Evolutionary conservation across 495 filamentous ascomycete genomes (phyloP).

Genomic region (Aspergillus conjunctus): DNA sequence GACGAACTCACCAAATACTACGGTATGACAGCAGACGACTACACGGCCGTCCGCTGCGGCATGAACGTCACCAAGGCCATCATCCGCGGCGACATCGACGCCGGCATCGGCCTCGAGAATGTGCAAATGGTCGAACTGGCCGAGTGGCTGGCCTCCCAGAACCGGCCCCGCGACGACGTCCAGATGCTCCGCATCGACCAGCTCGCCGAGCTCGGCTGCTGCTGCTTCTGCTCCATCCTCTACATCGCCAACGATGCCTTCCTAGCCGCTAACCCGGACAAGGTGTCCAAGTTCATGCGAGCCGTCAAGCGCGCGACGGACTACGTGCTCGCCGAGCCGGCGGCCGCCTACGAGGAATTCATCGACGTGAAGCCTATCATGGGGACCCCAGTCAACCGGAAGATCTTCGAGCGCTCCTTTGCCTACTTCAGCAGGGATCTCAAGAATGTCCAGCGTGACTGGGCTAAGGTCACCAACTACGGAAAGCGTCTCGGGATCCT

Average conservation of each 20-base stretch:
- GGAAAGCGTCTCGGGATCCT: conserved; percentile 67
- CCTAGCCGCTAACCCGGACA: conserved; percentile 59
- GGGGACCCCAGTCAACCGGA: conserved; percentile 63
- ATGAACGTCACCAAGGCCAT: conserved; percentile 68
- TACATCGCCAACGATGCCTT: conserved; percentile 72
- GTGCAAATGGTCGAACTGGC: conserved; percentile 75
- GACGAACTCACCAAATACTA: conserved; percentile 74
- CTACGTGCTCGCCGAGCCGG: conserved; percentile 62
- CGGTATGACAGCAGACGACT: conserved; percentile 67
- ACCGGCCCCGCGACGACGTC: conserved; percentile 61
- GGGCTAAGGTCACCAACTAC: conserved; percentile 69
- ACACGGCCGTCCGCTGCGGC: conserved; percentile 67
- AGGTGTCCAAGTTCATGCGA: conserved; percentile 60
- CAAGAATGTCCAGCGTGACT: conserved; percentile 70
- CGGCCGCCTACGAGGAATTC: conserved; percentile 62
- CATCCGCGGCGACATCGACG: conserved; percentile 65
- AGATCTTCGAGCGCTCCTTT: conserved; percentile 73
- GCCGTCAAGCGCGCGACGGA: conserved; percentile 68
- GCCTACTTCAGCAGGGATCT: conserved; percentile 71
- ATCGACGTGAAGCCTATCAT: conserved; percentile 69
- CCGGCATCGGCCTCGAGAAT: conserved; percentile 72
- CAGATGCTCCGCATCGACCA: conserved; percentile 76
- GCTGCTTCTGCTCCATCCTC: conserved; percentile 74
- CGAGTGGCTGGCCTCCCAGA: conserved; percentile 64
- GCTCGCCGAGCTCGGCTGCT: conserved; percentile 70